These are phyloP conservation scores for Collybia sp. DNA, from an alignment of 768 basidiomycete genomes.

Conservation along the genomic window DNA sequence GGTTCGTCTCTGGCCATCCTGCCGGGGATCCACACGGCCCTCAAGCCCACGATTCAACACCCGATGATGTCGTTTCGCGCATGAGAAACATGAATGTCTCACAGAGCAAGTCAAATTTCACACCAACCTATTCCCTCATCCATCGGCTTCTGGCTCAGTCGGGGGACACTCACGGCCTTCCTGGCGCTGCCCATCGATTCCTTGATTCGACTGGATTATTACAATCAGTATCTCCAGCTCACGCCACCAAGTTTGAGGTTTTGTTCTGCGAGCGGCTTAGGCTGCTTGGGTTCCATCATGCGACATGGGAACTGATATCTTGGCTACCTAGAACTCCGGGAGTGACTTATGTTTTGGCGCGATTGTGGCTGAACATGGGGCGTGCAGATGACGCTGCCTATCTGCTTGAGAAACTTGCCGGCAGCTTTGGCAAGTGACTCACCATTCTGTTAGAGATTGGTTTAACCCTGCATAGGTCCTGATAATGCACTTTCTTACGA, in stretches of 20 bases:
- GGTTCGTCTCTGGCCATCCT: conserved; percentile 55
- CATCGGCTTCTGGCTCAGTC: conserved; percentile 57
- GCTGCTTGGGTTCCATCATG: conserved; percentile 53
- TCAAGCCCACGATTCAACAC: conserved; percentile 8
- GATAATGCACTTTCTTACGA: conserved; percentile 50
- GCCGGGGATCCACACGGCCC: conserved; percentile 27
- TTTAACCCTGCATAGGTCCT: conserved; percentile 28
- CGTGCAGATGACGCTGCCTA: conserved; percentile 70
- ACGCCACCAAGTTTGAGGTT: conserved; percentile 65
- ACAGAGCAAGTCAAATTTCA: conserved; percentile 35
- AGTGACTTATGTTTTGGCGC: conserved; percentile 66
- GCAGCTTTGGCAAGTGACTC: conserved; percentile 62
- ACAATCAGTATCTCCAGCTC: conserved; percentile 62
- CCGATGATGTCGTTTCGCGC: conserved; percentile 63
- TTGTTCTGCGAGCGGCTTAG: conserved; percentile 69
- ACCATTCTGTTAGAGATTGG: conserved; percentile 5
- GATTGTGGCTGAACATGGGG: conserved; percentile 61
- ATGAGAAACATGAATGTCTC: conserved; percentile 76
- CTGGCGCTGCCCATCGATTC: conserved; percentile 64
- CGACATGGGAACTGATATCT: conserved; percentile 60
- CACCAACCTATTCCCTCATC: conserved; percentile 57
- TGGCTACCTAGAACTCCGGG: conserved; percentile 81
- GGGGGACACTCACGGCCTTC: conserved; percentile 43
- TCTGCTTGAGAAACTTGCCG: conserved; percentile 70
- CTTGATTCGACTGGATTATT: conserved; percentile 64